Evolutionary conservation across 169 alveolate genomes (phyloP).

Genomic region (Plasmodium vinckei): DNA sequence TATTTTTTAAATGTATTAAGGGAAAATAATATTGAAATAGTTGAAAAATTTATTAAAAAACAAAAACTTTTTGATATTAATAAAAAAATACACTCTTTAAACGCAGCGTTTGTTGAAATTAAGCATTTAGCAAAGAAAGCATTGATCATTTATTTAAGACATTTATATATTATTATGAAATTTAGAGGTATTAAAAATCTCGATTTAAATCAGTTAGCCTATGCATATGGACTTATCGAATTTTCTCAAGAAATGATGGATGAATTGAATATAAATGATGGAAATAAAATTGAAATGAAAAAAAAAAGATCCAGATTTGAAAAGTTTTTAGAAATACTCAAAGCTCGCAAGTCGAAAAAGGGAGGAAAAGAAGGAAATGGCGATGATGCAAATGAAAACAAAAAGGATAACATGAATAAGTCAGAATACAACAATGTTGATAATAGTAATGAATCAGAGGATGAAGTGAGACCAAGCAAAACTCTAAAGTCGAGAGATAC

Average conservation of each 20-base stretch:
- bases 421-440: not conserved
- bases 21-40: constrained; percentile 61
- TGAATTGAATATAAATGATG: constrained; percentile 17
- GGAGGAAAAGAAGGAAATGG: constrained; percentile 5
- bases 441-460: not conserved
- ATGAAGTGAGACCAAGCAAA: not conserved
- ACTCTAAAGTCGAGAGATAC: not conserved
- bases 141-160: constrained; percentile 51
- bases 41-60: constrained; percentile 67
- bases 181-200: constrained; percentile 47
- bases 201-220: constrained; percentile 47
- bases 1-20: constrained; percentile 45
- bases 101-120: constrained; percentile 73
- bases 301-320: constrained; percentile 57
- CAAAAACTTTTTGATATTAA: constrained; percentile 54
- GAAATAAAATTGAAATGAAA: constrained; percentile 24
- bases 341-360: constrained; percentile 18
- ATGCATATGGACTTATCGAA: constrained; percentile 59
- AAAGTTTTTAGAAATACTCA: constrained; percentile 60
- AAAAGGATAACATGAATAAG: not conserved
- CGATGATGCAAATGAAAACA: not conserved
- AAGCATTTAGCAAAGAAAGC: constrained; percentile 70
- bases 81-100: constrained; percentile 66
- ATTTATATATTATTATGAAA: constrained; percentile 73
- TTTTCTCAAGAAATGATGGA: constrained; percentile 34